Percentiles rank a stretch among this genome's conserved stretches.
phyloP scores from a whole-genome alignment of 2,329 filamentous ascomycete species.

The Ceratocystiopsis sp. region DNA sequence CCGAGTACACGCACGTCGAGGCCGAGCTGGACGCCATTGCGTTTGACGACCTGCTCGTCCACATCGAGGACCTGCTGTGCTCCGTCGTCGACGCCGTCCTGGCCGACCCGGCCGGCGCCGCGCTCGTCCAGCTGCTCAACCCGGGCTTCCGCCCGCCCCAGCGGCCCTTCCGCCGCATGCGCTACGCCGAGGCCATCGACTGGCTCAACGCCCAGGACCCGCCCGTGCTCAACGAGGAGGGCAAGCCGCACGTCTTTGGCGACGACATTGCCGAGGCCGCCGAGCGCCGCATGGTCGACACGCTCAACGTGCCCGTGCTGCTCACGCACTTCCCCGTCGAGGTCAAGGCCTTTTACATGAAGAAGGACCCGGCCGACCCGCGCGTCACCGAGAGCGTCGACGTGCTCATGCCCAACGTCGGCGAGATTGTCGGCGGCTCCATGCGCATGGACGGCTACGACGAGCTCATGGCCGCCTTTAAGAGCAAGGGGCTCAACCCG shows the following conservation, averaged over 20 bases:
- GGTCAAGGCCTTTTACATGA: conserved; percentile 99
- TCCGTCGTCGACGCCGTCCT: conserved; percentile 66
- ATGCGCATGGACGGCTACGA: conserved; percentile 94
- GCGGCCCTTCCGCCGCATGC: conserved; percentile 87
- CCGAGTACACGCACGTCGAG: conserved; percentile 95
- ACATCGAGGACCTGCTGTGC: conserved; percentile 78
- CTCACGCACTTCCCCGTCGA: conserved; percentile 83
- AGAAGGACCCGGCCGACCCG: conserved; percentile 60
- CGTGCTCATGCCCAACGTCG: conserved; percentile 71
- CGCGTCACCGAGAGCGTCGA: conserved; percentile 91
- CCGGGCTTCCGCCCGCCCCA: conserved; percentile 68
- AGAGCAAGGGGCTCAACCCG: conserved; percentile 70
- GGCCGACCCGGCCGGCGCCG: conserved; percentile 53
- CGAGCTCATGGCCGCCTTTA: conserved; percentile 76
- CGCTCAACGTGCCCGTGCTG: conserved; percentile 75
- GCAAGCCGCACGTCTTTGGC: conserved; percentile 75
- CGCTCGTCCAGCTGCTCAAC: conserved; percentile 73
- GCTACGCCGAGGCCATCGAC: conserved; percentile 81
- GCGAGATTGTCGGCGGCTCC: conserved; percentile 88
- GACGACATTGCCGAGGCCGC: conserved; percentile 94
- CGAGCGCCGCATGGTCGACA: conserved; percentile 92
- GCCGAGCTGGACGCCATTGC: conserved; percentile 91
- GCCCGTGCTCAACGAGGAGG: conserved; percentile 79
- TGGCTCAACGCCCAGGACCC: conserved; percentile 77
- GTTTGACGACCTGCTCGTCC: conserved; percentile 73